A percentile compares a stretch with the other conserved stretches of the same genome.
These are phyloP conservation scores for Saturnispora dispora DNA, from an alignment of 805 yeast genomes.

Conservation along the genomic window DNA sequence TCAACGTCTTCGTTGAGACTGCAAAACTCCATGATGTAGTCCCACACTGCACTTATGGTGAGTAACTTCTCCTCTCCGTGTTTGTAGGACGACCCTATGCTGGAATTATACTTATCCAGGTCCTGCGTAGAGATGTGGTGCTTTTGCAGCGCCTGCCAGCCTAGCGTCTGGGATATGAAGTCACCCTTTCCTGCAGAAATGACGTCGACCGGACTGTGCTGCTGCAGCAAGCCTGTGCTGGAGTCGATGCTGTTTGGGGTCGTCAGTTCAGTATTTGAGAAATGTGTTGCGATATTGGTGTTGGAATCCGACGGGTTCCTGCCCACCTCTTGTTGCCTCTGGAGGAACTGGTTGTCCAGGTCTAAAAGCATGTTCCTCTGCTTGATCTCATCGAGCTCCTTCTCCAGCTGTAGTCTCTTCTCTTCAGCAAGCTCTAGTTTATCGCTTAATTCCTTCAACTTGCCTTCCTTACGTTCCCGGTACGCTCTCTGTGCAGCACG, in stretches of 20 bases:
- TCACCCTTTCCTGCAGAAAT: slow-evolving; percentile 19
- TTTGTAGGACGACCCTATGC: slow-evolving; percentile 15
- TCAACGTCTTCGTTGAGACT: slow-evolving; percentile 39
- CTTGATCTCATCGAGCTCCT: slow-evolving; percentile 35
- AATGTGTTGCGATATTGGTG: background rate
- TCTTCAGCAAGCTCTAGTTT: slow-evolving; percentile 48
- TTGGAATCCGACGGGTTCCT: background rate
- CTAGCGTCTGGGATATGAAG: slow-evolving; percentile 19
- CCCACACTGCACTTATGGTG: slow-evolving; percentile 79
- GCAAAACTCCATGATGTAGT: slow-evolving; percentile 47
- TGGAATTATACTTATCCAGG: slow-evolving; percentile 13
- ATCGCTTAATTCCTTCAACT: slow-evolving; percentile 55
- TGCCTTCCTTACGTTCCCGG: slow-evolving; percentile 70
- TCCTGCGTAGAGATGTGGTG: slow-evolving; percentile 4
- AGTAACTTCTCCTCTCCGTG: slow-evolving; percentile 37
- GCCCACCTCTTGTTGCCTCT: background rate
- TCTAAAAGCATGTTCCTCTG: slow-evolving; percentile 47
- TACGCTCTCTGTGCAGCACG: slow-evolving; percentile 85
- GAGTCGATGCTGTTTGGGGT: background rate
- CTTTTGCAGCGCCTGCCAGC: slow-evolving; percentile 3
- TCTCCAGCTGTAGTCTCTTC: slow-evolving; percentile 32
- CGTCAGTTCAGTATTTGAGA: background rate
- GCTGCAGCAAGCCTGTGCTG: background rate
- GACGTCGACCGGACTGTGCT: slow-evolving; percentile 12
- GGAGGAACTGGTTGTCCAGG: slow-evolving; percentile 52